Base-by-base conservation (phyloP, 768 basidiomycete species). In the Tylopilus sp. region DNA sequence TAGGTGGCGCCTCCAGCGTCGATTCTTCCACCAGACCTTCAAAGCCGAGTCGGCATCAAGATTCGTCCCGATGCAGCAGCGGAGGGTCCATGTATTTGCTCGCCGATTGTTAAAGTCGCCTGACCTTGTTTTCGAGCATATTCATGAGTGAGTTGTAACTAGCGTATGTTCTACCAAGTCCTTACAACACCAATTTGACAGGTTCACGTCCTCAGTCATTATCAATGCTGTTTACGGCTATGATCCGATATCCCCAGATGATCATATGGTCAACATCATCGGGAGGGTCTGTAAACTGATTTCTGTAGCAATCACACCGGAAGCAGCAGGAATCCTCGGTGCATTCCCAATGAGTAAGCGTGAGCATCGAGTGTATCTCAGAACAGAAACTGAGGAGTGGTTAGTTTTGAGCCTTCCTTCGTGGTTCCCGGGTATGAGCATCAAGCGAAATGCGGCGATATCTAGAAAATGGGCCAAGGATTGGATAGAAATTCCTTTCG, bases 161-260 rank as follows among this genome's bases (percentile, higher is more conserved):
- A 28, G 11, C 60, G 62, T 69, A 13, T 25, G 20, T 8, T 23
- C 36, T 18, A 36, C 23, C 36, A 15, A 17, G 8, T 39, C 12
- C 21, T 49, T 31, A 49, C 9, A 8, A 21, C 2, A 18, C 39
- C 11, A 6, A 43, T 42, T 18, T 31, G 25, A 41, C 43, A 63
- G 55, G 38, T 54, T 51, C 22, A 40, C 48, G 13, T 20, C 61
- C 58, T 54, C 71, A 57, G 69, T 73, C 46, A 61, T 66, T 11
- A 50, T 60, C 17, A 47, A 48, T 39, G 50, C 52, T 15, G 26
- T 52, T 40, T 47, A 64, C 31, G 59, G 51, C 41, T 61, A 63
- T n/a, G 56, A 63, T 40, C 54, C 53, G 22, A 12, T 22, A 15
- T 61, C 52, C 17, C 23, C 40, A 20, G 36, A 58, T 48, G 59